Evolutionary conservation across 2,329 filamentous ascomycete genomes (phyloP).

Genomic region (Neoarthrinium moseri): DNA sequence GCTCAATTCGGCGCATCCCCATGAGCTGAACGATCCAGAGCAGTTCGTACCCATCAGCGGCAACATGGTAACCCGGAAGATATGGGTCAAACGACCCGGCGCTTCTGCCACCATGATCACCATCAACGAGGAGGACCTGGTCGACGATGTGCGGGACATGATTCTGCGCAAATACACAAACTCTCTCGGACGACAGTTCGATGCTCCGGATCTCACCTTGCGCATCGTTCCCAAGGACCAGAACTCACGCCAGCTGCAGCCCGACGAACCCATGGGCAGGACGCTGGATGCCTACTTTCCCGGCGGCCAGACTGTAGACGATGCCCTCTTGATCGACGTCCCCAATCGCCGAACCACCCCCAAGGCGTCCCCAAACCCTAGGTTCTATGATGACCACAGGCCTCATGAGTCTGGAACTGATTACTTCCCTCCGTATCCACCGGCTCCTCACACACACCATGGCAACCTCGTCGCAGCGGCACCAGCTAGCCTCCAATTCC

Average conservation of each 20-base stretch:
- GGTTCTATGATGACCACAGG: constrained; percentile 28
- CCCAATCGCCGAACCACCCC: constrained; percentile 76
- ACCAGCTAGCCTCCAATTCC: constrained; percentile 28
- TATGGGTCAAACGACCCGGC: constrained; percentile 89
- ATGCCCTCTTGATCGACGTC: constrained; percentile 89
- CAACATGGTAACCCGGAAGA: constrained; percentile 70
- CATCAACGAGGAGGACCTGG: constrained; percentile 83
- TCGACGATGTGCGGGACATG: constrained; percentile 91
- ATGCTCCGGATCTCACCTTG: constrained; percentile 84
- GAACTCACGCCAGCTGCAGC: constrained; percentile 65
- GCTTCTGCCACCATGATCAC: constrained; percentile 85
- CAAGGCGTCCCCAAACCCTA: constrained; percentile 66
- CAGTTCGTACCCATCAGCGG: constrained; percentile 37
- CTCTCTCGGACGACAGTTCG: constrained; percentile 83
- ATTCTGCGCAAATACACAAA: constrained; percentile 93
- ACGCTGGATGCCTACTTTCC: constrained; percentile 83
- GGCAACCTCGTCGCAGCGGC: constrained; percentile 22
- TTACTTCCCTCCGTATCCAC: constrained; percentile 32
- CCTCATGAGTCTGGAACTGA: constrained; percentile 32
- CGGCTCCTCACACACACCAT: constrained; percentile 14
- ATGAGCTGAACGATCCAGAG: constrained; percentile 36
- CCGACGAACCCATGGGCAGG: constrained; percentile 79
- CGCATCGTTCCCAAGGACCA: constrained; percentile 73
- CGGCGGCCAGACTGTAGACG: constrained; percentile 81
- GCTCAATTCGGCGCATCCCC: constrained; percentile 42